These are phyloP conservation scores for Xylaria castorea DNA, from an alignment of 495 filamentous ascomycete genomes.

Conservation along the genomic window DNA sequence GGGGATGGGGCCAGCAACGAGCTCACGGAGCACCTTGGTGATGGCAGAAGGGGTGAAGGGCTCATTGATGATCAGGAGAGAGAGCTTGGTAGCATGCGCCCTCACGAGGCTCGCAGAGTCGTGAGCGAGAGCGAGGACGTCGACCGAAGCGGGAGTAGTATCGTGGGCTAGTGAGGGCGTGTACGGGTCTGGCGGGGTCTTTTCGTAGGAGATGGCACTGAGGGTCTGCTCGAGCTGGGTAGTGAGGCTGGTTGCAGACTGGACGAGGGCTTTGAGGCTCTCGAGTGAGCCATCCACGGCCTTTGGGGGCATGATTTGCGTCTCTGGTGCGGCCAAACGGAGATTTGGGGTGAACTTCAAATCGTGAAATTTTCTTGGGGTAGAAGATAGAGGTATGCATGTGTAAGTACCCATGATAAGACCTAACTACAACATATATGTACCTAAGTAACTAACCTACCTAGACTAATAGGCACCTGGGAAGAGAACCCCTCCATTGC, in stretches of 20 bases:
- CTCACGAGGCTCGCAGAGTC: constrained; percentile 67
- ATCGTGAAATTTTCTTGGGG: neutral
- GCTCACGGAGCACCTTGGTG: constrained; percentile 65
- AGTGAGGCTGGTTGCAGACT: constrained; percentile 42
- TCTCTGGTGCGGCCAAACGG: neutral
- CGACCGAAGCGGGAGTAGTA: constrained; percentile 34
- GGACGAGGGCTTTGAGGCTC: constrained; percentile 45
- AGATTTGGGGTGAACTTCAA: neutral
- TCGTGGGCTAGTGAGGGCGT: constrained; percentile 11
- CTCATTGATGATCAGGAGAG: constrained; percentile 79
- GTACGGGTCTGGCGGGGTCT: constrained; percentile 9
- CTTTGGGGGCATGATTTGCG: constrained; percentile 28
- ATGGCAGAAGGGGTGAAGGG: constrained; percentile 85
- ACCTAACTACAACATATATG: no score
- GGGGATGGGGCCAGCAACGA: constrained; percentile 71
- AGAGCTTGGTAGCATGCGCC: constrained; percentile 85
- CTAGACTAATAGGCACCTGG: no score
- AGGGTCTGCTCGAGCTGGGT: constrained; percentile 47
- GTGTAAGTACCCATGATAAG: no score
- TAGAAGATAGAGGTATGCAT: neutral
- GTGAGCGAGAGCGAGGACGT: constrained; percentile 58
- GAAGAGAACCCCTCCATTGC: neutral
- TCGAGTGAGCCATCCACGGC: constrained; percentile 37
- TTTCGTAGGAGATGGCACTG: constrained; percentile 35
- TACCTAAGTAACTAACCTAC: no score